Evolutionary conservation across 306 rosid genomes (phyloP).

Genomic region (Acacia acuminata): DNA sequence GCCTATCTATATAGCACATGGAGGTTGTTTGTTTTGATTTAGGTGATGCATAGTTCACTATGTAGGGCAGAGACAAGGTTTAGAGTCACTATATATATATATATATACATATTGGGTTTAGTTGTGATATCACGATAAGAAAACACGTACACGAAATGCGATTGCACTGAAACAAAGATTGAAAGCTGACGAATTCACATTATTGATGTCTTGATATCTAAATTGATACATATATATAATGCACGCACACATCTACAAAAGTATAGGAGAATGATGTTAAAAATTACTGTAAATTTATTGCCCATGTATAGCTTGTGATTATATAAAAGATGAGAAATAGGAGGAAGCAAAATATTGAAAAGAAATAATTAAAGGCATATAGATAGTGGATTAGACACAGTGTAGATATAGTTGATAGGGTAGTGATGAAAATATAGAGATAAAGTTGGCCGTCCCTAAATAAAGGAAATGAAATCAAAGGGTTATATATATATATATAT

Average conservation of each 20-base stretch:
- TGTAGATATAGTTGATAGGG: background rate
- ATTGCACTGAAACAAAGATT: background rate
- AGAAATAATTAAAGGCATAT: background rate
- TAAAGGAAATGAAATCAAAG: background rate
- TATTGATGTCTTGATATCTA: background rate
- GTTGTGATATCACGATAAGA: background rate
- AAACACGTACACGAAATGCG: background rate
- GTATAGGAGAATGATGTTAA: too few relatives aligned
- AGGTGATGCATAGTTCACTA: slow-evolving; percentile 22
- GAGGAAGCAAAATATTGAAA: background rate
- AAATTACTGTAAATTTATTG: too few relatives aligned
- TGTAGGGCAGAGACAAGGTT: slow-evolving; percentile 16
- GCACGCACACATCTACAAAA: background rate
- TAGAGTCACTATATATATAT: background rate
- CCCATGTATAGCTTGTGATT: too few relatives aligned
- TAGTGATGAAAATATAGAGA: background rate
- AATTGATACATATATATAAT: background rate
- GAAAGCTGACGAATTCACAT: background rate
- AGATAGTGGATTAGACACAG: slow-evolving; percentile 34
- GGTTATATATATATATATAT: background rate
- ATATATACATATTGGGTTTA: background rate
- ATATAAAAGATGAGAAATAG: background rate
- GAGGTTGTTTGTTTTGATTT: slow-evolving; percentile 33
- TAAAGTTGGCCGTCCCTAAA: background rate
- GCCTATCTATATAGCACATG: slow-evolving; percentile 2